Base-by-base conservation (phyloP, 371 early-diverging fungal species). In the Lichtheimia hyalospora region DNA sequence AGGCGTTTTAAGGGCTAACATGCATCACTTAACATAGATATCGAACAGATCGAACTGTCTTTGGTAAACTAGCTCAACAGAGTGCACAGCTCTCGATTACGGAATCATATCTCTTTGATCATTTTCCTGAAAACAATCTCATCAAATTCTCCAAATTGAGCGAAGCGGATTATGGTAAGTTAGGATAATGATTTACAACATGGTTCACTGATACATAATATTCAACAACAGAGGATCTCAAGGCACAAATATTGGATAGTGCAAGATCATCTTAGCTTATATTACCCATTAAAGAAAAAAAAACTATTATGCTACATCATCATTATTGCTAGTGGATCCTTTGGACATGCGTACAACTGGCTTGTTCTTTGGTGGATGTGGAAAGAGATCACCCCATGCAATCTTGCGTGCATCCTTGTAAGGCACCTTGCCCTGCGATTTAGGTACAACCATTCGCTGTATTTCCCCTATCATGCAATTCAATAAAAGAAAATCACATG, bases 321-420 rank as follows among this genome's bases (percentile, higher is more conserved):
- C 28, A 28, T 27, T 7, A 27, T 34, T 34, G 34, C 34, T 34
- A 34, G 34, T 34, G 34, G 34, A 34, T 49, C 60, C 65, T 49
- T 63, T 54, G 23, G 54, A 52, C 28, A 66, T 48, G 21, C 78
- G 70, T 13, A 75, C 73, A 0, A 76, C 67, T 2, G 68, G 54
- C 52, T 74, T 74, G 51, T 86, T 87, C 57, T 89, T 89, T 23
- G 88, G 79, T n/a, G 57, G 56, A 63, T 92, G 90, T 52, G 94
- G 93, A 63, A 91, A 90, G 27, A 90, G 60, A 61, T 93, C 94
- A 48, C 92, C 93, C 93, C 94, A 93, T 65, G 69, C 79, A 0
- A 84, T 75, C 71, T 93, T 92, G 43, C 91, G 77, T 2, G 91
- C 91, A 71, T 91, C 93, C 18, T 89, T 66, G 67, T 89, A 93